A percentile compares a stretch with the other conserved stretches of the same genome.
Conservation (phyloP, 2,329 filamentous ascomycete species). For the Knoxdaviesia capensis region DNA sequence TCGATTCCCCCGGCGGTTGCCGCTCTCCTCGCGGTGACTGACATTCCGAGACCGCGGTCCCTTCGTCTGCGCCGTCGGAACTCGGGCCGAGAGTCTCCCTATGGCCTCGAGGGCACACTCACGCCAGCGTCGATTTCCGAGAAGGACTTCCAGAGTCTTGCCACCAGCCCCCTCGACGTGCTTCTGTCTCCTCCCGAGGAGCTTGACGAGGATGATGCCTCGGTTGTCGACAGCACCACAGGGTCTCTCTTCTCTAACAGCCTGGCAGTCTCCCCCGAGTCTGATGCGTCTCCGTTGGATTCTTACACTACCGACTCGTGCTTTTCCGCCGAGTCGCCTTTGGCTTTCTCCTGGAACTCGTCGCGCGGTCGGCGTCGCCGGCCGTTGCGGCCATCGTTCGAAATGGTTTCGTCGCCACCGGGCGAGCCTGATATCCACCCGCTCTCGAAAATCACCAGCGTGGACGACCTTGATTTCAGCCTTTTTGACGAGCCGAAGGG, state of each 20-base stretch:
- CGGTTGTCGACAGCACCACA: constrained; percentile 28
- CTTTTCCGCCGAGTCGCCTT: constrained; percentile 28
- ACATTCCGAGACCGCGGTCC: constrained; percentile 30
- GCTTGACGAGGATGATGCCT: constrained; percentile 22
- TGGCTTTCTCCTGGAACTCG: constrained; percentile 13
- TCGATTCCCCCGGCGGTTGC: constrained; percentile 37
- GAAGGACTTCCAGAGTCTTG: constrained; percentile 10
- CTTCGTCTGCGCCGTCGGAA: constrained; percentile 6
- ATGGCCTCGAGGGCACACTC: too few species aligned
- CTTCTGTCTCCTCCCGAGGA: constrained; percentile 41
- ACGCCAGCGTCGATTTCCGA: constrained; percentile 25
- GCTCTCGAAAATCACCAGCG: constrained; percentile 22
- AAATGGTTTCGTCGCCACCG: constrained; percentile 33
- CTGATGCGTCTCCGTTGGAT: constrained; percentile 36
- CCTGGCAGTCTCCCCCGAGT: constrained; percentile 34
- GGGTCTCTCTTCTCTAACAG: constrained; percentile 25
- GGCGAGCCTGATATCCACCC: constrained; percentile 31
- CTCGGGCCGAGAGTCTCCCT: too few species aligned
- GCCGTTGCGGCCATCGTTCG: constrained; percentile 23
- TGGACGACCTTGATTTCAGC: constrained; percentile 24
- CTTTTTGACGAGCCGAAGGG: constrained; percentile 7
- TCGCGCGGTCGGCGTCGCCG: constrained; percentile 12
- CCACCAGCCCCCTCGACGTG: constrained; percentile 34
- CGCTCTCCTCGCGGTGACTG: constrained; percentile 39
- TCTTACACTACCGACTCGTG: constrained; percentile 29